Base-by-base conservation (phyloP, 163 green algal species). In the Scenedesmus sp. region DNA sequence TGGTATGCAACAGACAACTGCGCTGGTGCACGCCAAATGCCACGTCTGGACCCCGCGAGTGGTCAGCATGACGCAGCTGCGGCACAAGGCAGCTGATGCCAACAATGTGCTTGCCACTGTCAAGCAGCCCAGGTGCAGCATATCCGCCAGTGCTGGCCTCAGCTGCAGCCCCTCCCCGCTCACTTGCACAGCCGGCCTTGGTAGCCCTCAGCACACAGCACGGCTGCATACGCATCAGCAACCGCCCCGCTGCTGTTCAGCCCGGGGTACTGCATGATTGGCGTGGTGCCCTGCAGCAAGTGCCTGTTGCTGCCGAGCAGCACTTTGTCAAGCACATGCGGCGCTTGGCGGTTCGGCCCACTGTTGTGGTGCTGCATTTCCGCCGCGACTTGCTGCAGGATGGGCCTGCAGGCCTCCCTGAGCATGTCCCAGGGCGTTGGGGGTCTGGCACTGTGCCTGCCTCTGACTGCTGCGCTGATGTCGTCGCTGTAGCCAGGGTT, bases 401-500 rank as follows among this genome's bases (percentile, higher is more conserved):
- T 40, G 4, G 65, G 65, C 30, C 65, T 16, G 30, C 65, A 76
- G 30, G 37, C 65, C 65, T 76, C 30, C 30, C 65, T 40, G 65
- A 76, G 65, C 5, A 16, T 26, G 18, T 68, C 56, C 56, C 56
- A 68, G 56, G 56, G 56, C 56, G 56, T 68, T 26, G 18, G 18
- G 15, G 16, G 15, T 3, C 56, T 13, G 15, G 15, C 16, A 16
- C 56, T 68, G 56, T 16, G 56, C 56, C 16, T 68, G 56, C 56
- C 16, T 68, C 4, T 18, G 18, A 73, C 5, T 35, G 61, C 61
- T 73, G 24, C 22, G 12, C 61, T 73, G 61, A 37, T 73, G 16
- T 68, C 56, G 56, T 68, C 56, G 26, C n/a, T 24, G 53, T 65
- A 78, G 37, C 70, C 83, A 12, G 83, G 53, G 40, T 89, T 89